These are phyloP conservation scores for Coemansia sp. DNA, from an alignment of 192 early-diverging fungal species.

Conservation along the genomic window DNA sequence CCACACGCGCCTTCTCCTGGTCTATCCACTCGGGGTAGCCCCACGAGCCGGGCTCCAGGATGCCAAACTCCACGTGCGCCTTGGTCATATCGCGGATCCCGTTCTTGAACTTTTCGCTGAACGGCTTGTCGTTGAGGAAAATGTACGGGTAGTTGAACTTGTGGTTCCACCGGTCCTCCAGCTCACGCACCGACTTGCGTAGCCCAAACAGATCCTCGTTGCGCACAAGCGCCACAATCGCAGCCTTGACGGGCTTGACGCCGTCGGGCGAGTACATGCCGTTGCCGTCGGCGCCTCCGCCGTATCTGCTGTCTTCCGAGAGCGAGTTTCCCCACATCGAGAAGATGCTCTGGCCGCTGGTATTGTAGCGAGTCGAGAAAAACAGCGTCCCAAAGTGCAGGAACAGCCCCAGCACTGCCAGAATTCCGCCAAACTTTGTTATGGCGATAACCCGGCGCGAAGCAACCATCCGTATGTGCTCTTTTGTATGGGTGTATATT, in stretches of 20 bases:
- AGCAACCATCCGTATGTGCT: no score
- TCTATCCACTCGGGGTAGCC: conserved; percentile 50
- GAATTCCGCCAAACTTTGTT: conserved; percentile 33
- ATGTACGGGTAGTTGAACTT: conserved; percentile 81
- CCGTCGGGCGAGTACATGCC: conserved; percentile 23
- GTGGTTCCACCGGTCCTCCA: conserved; percentile 73
- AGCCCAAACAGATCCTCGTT: conserved; percentile 66
- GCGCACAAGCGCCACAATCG: conserved; percentile 64
- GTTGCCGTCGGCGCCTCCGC: conserved; percentile 5
- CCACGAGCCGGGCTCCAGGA: conserved; percentile 41
- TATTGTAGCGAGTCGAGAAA: conserved; percentile 38
- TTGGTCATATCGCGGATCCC: conserved; percentile 44
- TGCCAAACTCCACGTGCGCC: conserved; percentile 34
- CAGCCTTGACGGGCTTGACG: conserved; percentile 53
- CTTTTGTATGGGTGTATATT: conserved; percentile 7
- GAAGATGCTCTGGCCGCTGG: conserved; percentile 25
- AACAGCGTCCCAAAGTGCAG: conserved; percentile 34
- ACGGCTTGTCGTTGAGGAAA: conserved; percentile 75
- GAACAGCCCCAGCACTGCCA: conserved; percentile 31
- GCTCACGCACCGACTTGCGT: conserved; percentile 55
- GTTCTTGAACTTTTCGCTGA: conserved; percentile 65
- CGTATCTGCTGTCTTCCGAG: conserved; percentile 14
- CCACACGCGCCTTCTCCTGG: conserved; percentile 32
- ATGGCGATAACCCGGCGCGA: conserved; percentile 30
- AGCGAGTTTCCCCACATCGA: conserved; percentile 32